These are phyloP conservation scores for Ramaria rubella DNA, from an alignment of 768 basidiomycete genomes.

Conservation along the genomic window DNA sequence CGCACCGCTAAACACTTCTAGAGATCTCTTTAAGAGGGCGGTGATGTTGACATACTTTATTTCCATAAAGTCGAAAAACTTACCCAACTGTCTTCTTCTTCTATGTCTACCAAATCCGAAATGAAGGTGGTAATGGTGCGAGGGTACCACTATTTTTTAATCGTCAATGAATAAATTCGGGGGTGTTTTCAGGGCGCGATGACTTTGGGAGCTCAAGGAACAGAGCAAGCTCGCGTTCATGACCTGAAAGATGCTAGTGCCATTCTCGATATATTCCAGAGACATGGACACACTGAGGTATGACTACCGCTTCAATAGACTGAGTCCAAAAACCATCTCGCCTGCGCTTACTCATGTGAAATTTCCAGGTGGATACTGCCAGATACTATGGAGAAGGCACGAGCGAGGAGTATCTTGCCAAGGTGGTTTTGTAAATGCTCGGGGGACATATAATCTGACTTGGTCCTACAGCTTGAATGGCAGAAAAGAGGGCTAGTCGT, in stretches of 20 bases:
- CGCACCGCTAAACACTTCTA: no score
- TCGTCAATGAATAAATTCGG: neutral
- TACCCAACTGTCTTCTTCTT: no score
- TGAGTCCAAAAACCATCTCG: neutral
- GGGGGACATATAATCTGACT: neutral
- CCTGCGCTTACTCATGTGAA: neutral
- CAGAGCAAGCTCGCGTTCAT: conserved; percentile 19
- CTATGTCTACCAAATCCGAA: conserved; percentile 27
- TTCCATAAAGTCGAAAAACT: no score
- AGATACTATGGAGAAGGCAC: conserved; percentile 26
- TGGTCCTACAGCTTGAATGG: conserved; percentile 27
- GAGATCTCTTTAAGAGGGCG: no score
- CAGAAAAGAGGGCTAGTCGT: conserved; percentile 44
- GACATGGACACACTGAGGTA: conserved; percentile 30
- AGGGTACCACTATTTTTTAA: neutral
- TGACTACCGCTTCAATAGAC: neutral
- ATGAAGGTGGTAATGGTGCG: conserved; percentile 48
- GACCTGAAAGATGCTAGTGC: conserved; percentile 11
- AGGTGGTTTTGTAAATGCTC: conserved; percentile 18
- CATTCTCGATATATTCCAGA: conserved; percentile 29
- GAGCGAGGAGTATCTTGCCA: conserved; percentile 38
- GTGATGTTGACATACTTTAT: no score
- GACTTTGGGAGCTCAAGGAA: conserved; percentile 22
- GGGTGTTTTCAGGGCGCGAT: conserved; percentile 10
- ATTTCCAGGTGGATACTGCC: conserved; percentile 23